phyloP scores from a whole-genome alignment of 257 asterid genomes.

The Coffea canephora region DNA sequence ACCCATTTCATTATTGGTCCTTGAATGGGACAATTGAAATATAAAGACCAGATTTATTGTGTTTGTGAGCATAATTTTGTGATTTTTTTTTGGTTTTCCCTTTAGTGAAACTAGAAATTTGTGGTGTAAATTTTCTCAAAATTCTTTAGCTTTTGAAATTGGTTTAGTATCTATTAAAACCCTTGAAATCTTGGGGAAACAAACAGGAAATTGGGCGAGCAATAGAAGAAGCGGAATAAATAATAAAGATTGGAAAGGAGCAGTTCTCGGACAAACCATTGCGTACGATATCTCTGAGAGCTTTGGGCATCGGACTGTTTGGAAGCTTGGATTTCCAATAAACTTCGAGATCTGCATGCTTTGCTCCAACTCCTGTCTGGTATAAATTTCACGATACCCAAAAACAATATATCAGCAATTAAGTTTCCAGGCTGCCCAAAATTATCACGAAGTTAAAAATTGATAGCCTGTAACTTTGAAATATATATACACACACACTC shows the following conservation, averaged over 20 bases:
- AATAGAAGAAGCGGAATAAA: neutral
- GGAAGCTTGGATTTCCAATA: conserved; percentile 77
- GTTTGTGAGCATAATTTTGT: too few species aligned
- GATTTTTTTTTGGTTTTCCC: too few species aligned
- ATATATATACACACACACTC: conserved; percentile 23
- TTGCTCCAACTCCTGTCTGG: conserved; percentile 52
- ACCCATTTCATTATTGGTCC: too few species aligned
- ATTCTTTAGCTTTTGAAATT: too few species aligned
- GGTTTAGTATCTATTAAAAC: too few species aligned
- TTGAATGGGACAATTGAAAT: too few species aligned
- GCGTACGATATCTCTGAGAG: conserved; percentile 52
- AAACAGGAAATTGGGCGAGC: neutral
- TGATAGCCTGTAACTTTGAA: neutral
- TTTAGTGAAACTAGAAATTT: too few species aligned
- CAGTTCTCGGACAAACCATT: conserved; percentile 24
- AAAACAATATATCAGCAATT: neutral
- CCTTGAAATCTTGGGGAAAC: neutral
- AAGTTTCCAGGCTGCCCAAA: too few species aligned
- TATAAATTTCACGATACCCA: neutral
- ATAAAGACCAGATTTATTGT: too few species aligned
- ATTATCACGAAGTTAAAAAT: neutral
- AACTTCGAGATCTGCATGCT: conserved; percentile 58
- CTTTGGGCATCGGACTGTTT: conserved; percentile 66
- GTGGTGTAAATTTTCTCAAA: too few species aligned
- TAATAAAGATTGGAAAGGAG: conserved; percentile 9